Percentiles rank a stretch among this genome's conserved stretches.
Evolutionary conservation across 2,329 filamentous ascomycete species (phyloP).

Genomic region (Calycina herbarum): DNA sequence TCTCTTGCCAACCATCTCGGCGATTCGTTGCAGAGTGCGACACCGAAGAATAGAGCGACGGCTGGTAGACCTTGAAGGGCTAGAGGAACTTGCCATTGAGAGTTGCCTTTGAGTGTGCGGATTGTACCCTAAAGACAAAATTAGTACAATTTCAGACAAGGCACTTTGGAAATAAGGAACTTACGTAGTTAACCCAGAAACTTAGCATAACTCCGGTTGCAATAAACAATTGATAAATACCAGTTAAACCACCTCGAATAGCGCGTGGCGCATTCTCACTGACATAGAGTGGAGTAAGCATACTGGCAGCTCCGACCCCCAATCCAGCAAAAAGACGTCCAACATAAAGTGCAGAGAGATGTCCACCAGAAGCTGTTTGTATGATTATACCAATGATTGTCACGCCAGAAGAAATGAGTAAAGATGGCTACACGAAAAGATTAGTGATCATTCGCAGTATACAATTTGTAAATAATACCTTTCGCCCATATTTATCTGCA

Average conservation of each 20-base stretch:
- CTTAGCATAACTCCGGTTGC: slow-evolving; percentile 40
- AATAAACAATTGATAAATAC: slow-evolving; percentile 52
- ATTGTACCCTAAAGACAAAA: slow-evolving; percentile 24
- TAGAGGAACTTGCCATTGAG: slow-evolving; percentile 59
- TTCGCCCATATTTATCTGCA: slow-evolving; percentile 38
- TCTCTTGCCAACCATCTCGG: slow-evolving; percentile 68
- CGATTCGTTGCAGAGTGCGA: slow-evolving; percentile 60
- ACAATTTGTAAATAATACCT: slow-evolving; percentile 6
- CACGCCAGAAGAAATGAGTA: slow-evolving; percentile 57
- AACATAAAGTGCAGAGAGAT: slow-evolving; percentile 63
- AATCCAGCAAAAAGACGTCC: slow-evolving; percentile 57
- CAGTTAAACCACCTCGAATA: slow-evolving; percentile 51
- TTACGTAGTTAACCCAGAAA: slow-evolving; percentile 51
- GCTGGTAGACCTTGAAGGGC: slow-evolving; percentile 66
- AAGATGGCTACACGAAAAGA: slow-evolving; percentile 30
- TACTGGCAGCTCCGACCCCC: slow-evolving; percentile 51
- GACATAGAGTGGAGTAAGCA: slow-evolving; percentile 38
- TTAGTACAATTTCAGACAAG: neutral
- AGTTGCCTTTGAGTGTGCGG: slow-evolving; percentile 39
- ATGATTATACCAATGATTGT: slow-evolving; percentile 63
- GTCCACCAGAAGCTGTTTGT: slow-evolving; percentile 61
- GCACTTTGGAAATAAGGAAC: slow-evolving; percentile 34
- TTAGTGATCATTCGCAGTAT: neutral
- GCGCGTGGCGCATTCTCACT: slow-evolving; percentile 52
- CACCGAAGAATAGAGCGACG: slow-evolving; percentile 58